phyloP scores from a whole-genome alignment of 2,329 filamentous ascomycete genomes.

The Elsinoe necatrix region DNA sequence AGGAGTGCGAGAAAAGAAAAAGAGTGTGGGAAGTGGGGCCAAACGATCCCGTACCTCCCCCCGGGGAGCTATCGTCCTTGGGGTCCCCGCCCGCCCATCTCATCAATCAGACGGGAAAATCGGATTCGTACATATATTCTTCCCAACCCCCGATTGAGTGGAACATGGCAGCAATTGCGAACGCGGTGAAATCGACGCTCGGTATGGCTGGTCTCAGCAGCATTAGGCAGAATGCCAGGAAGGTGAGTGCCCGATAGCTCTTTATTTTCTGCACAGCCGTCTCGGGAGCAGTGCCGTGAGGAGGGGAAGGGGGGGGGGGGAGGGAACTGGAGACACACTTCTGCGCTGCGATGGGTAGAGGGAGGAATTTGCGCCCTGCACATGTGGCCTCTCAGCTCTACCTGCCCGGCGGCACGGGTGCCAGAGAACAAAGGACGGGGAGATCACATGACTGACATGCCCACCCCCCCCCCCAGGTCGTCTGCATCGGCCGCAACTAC shows the following conservation, averaged over 20 bases:
- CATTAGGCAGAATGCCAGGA: slow-evolving; percentile 14
- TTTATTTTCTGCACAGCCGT: not conserved
- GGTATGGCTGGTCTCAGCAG: slow-evolving; percentile 10
- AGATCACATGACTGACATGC: slow-evolving; percentile 10
- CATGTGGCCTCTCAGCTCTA: no score
- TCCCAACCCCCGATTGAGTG: not conserved
- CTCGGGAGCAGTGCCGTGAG: not conserved
- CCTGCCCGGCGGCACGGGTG: no score
- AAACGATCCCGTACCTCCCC: not conserved
- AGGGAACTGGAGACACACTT: not conserved
- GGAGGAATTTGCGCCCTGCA: no score
- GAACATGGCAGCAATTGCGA: slow-evolving; percentile 9
- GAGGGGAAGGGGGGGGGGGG: not conserved
- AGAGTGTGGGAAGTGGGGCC: not conserved
- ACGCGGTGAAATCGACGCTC: slow-evolving; percentile 10
- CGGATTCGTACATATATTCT: not conserved
- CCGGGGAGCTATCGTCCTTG: not conserved
- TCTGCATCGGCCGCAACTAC: slow-evolving; percentile 95
- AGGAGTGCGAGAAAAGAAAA: no score
- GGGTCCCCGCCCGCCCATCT: no score
- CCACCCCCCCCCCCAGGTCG: slow-evolving; percentile 56
- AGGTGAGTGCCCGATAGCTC: slow-evolving; percentile 8
- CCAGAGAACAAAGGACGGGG: no score
- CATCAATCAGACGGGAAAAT: no score
- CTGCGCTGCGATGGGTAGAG: no score